Evolutionary conservation across 1,284 basidiomycete genomes (phyloP).

Genomic region (Ustilago vetiveriae): DNA sequence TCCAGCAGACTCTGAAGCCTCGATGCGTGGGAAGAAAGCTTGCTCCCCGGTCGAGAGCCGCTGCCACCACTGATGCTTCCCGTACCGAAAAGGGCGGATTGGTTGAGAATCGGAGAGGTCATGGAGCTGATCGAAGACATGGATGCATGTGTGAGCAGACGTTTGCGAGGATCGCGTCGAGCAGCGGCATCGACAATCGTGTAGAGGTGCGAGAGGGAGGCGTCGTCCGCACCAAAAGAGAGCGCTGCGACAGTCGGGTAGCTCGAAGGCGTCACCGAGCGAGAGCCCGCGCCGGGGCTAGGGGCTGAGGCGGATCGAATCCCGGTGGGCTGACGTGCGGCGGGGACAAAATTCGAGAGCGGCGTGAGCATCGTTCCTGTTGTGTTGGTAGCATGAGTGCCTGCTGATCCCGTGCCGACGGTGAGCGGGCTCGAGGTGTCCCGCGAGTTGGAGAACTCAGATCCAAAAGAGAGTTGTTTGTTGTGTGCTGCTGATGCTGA

Average conservation of each 20-base stretch:
- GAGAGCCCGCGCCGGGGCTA: conserved; percentile 1
- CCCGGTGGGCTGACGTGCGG: neutral
- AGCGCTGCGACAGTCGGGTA: conserved; percentile 29
- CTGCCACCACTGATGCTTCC: neutral
- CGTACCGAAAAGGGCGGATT: neutral
- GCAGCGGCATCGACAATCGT: conserved; percentile 58
- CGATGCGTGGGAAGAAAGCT: conserved; percentile 14
- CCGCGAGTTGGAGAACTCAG: conserved; percentile 33
- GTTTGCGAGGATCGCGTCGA: conserved; percentile 43
- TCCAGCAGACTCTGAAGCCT: conserved; percentile 8
- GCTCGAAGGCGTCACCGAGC: conserved; percentile 22
- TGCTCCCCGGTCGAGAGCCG: conserved; percentile 23
- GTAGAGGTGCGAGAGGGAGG: conserved; percentile 54
- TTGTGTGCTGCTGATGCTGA: conserved; percentile 23
- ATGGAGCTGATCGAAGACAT: conserved; percentile 20
- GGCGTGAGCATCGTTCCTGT: conserved; percentile 48
- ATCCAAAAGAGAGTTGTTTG: conserved; percentile 43
- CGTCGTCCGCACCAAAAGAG: conserved; percentile 42
- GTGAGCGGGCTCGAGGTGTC: conserved; percentile 42
- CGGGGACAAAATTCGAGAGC: conserved; percentile 28
- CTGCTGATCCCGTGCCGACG: conserved; percentile 33
- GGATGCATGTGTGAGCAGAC: conserved; percentile 29
- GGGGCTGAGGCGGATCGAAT: conserved; percentile 15
- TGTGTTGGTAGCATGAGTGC: conserved; percentile 37
- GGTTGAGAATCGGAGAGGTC: conserved; percentile 12